A percentile compares a stretch with the other conserved stretches of the same genome.
Conservation (phyloP, 768 basidiomycete species). For the Boletus rex-veris region DNA sequence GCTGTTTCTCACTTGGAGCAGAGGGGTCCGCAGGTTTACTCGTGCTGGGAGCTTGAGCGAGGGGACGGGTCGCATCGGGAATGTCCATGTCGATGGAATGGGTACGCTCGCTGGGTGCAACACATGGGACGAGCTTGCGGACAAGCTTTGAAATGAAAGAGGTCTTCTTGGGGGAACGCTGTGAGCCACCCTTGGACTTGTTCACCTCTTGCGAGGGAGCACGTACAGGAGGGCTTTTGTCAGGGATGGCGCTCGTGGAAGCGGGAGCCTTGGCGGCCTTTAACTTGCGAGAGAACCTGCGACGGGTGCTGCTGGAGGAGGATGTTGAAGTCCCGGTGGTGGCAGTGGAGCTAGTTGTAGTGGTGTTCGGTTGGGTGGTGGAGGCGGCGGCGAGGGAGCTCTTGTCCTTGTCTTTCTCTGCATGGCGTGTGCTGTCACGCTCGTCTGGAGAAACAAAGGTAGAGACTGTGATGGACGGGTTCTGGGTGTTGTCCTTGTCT, state of each 20-base stretch:
- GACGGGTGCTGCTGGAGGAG: slow-evolving; percentile 18
- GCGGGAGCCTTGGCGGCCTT: slow-evolving; percentile 18
- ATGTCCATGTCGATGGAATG: slow-evolving; percentile 44
- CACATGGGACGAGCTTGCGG: slow-evolving; percentile 62
- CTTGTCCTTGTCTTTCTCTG: slow-evolving; percentile 44
- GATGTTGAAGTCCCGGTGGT: slow-evolving; percentile 21
- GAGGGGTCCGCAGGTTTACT: slow-evolving; percentile 21
- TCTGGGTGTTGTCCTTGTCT: slow-evolving; percentile 36
- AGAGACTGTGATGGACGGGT: slow-evolving; percentile 33
- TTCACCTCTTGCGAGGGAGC: slow-evolving; percentile 33
- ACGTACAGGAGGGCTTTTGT: slow-evolving; percentile 33
- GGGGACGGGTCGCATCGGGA: slow-evolving; percentile 18
- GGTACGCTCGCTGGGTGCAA: slow-evolving; percentile 48
- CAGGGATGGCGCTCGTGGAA: slow-evolving; percentile 17
- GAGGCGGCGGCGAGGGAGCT: slow-evolving; percentile 44
- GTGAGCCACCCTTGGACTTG: slow-evolving; percentile 35
- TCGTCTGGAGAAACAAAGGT: slow-evolving; percentile 34
- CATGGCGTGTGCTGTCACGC: slow-evolving; percentile 29
- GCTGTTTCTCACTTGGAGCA: slow-evolving; percentile 30
- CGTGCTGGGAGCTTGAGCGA: slow-evolving; percentile 16
- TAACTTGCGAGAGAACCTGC: slow-evolving; percentile 31
- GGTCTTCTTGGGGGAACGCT: slow-evolving; percentile 38
- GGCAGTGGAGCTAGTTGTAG: slow-evolving; percentile 21
- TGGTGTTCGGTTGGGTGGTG: slow-evolving; percentile 39
- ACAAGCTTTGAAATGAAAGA: slow-evolving; percentile 61